Conservation (phyloP, 179 eudicot genomes). For the Carnegiea gigantea region DNA sequence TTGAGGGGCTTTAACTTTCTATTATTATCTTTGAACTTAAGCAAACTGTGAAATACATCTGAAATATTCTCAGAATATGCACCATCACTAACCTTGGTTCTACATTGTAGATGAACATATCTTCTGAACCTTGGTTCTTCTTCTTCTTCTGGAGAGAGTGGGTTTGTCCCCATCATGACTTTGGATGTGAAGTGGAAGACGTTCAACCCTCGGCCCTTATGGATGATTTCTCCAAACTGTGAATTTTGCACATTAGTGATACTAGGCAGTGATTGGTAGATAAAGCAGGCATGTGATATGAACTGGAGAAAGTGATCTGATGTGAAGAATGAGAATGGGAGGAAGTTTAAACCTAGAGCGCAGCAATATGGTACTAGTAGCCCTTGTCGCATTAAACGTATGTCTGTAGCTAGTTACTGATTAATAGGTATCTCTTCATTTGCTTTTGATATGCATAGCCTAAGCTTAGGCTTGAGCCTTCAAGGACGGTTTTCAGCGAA, state of each 20-base stretch:
- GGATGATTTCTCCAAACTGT: not conserved
- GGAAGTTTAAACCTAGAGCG: too few species aligned
- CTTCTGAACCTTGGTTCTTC: slow-evolving; percentile 14
- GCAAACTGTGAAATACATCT: too few species aligned
- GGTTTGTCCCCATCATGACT: not conserved
- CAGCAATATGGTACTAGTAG: too few species aligned
- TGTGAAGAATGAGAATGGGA: not conserved
- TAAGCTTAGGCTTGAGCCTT: too few species aligned
- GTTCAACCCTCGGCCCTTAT: not conserved
- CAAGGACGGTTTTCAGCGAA: too few species aligned
- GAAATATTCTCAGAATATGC: too few species aligned
- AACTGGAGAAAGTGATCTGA: not conserved
- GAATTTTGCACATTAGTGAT: too few species aligned
- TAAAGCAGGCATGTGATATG: too few species aligned
- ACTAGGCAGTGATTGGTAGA: too few species aligned
- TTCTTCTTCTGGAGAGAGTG: not conserved
- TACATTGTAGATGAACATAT: slow-evolving; percentile 24
- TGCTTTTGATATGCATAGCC: too few species aligned
- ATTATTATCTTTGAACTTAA: not conserved
- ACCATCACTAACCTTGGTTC: not conserved
- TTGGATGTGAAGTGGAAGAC: not conserved
- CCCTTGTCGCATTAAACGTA: too few species aligned
- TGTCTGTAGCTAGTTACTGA: not conserved
- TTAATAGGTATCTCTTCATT: not conserved
- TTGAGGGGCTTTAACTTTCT: not conserved